Base-by-base conservation (phyloP, 2,329 filamentous ascomycete genomes). In the Alternaria ethzedia region DNA sequence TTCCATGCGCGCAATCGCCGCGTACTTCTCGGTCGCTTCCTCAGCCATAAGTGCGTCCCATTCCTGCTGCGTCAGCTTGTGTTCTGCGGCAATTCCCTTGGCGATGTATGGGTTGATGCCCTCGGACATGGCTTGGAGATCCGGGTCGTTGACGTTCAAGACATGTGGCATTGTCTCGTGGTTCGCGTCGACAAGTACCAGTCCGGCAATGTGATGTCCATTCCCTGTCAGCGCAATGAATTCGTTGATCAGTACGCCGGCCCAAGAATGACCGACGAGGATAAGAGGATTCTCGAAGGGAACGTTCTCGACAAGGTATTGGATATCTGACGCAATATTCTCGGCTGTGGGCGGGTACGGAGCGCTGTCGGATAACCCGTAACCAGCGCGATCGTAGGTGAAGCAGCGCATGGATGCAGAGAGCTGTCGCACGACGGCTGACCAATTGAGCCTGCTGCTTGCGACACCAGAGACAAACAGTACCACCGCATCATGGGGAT, bases 351-450 rank as follows among this genome's bases (percentile, higher is more conserved):
- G 68, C 7, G 64, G 20, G 43, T 66, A 57, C 21, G 63, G 68
- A 51, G 67, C 68, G 36, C 43, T 21, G 51, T 70, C 67, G 10
- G 68, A 69, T 28, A 59, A 62, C 59, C 47, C 13, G 55, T 52
- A 70, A 43, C 68, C 67, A 41, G 68, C 65, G 44, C 68, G 68
- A 56, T 70, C 68, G 52, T 70, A 70, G 20, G 68, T 69, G 58
- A 65, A 70, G 65, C 67, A 68, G 32, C 67, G 68, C 45, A 69
- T 49, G 0, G 56, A 59, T 26, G 67, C 12, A 17, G 49, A 17
- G 9, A 70, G 55, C 49, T 62, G 59, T 30, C 67, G 66, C 21
- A 61, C 44, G 20, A 69, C 67, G 15, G 64, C 68, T 25, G 45
- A 17, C 68, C 68, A 70, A 30, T 52, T 56, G 28, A 69, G 62